Conservation (phyloP, 2,329 filamentous ascomycete genomes). For the Laburnicola sp. region DNA sequence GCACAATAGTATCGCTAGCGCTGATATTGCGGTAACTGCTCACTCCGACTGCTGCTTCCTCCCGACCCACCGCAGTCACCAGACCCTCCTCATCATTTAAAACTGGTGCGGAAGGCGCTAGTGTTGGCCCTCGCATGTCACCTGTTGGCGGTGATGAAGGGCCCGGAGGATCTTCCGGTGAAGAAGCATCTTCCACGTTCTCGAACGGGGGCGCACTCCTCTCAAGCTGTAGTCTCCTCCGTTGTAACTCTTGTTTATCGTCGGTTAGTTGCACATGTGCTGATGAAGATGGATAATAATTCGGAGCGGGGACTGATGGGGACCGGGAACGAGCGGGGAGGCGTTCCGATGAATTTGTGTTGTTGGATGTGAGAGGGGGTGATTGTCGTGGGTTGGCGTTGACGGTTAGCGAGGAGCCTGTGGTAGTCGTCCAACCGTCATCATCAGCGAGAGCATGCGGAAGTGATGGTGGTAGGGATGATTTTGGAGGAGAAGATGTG, state of each 20-base stretch:
- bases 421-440: constrained; percentile 19
- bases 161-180: constrained; percentile 21
- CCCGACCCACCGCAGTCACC: constrained; percentile 32
- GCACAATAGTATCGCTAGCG: constrained; percentile 14
- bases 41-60: constrained; percentile 17
- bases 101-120: constrained; percentile 37
- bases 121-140: constrained; percentile 11
- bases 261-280: constrained; percentile 54
- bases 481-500: constrained; percentile 16
- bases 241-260: constrained; percentile 78
- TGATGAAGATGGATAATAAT: constrained; percentile 36
- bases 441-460: constrained; percentile 24
- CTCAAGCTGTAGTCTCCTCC: constrained; percentile 46
- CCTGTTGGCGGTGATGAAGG: constrained; percentile 24
- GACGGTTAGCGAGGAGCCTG: constrained; percentile 31
- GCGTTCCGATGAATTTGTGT: constrained; percentile 21
- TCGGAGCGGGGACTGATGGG: constrained; percentile 20
- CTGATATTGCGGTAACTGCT: constrained; percentile 38
- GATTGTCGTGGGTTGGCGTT: constrained; percentile 17
- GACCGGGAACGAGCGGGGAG: constrained; percentile 28
- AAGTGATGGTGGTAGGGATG: constrained; percentile 12
- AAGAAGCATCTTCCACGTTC: constrained; percentile 22
- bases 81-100: constrained; percentile 40
- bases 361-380: constrained; percentile 13
- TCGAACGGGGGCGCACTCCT: constrained; percentile 46